Conservation (phyloP, 768 basidiomycete species). For the Jaapia argillacea region DNA sequence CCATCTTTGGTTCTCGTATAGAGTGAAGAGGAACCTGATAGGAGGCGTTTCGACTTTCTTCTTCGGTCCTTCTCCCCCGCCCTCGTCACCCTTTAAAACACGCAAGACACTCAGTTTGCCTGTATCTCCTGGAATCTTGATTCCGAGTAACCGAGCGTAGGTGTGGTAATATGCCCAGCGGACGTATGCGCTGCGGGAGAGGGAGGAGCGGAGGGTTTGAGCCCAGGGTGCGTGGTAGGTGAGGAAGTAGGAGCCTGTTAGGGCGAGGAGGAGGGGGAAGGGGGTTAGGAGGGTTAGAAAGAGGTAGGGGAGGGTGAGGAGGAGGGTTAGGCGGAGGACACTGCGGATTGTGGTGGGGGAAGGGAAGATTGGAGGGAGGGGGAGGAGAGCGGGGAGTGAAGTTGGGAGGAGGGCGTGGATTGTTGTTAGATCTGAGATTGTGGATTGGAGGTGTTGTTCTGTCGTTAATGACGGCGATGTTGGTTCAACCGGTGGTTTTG, state of each 20-base stretch:
- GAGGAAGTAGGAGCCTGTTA: slow-evolving; percentile 48
- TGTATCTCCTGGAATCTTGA: slow-evolving; percentile 34
- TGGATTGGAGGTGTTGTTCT: slow-evolving; percentile 40
- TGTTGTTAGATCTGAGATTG: slow-evolving; percentile 54
- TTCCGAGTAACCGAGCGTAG: slow-evolving; percentile 43
- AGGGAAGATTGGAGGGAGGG: slow-evolving; percentile 19
- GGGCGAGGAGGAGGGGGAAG: slow-evolving; percentile 48
- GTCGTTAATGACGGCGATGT: slow-evolving; percentile 24
- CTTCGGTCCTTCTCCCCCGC: not conserved
- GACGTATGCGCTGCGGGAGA: slow-evolving; percentile 60
- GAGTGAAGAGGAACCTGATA: slow-evolving; percentile 76
- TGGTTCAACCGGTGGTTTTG: slow-evolving; percentile 16
- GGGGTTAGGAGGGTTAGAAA: slow-evolving; percentile 53
- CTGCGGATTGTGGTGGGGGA: slow-evolving; percentile 25
- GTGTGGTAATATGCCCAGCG: slow-evolving; percentile 50
- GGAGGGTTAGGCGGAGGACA: slow-evolving; percentile 45
- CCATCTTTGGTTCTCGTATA: slow-evolving; percentile 94
- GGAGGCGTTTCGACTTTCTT: not conserved
- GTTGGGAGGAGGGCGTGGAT: slow-evolving; percentile 53
- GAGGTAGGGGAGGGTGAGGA: slow-evolving; percentile 59
- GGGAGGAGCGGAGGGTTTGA: slow-evolving; percentile 35
- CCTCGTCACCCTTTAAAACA: not conserved
- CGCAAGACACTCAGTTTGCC: slow-evolving; percentile 17
- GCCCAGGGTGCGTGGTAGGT: slow-evolving; percentile 65
- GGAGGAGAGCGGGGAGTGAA: slow-evolving; percentile 19